phyloP scores from a whole-genome alignment of 164 flowering plant species.

The Euptelea pleiosperma region DNA sequence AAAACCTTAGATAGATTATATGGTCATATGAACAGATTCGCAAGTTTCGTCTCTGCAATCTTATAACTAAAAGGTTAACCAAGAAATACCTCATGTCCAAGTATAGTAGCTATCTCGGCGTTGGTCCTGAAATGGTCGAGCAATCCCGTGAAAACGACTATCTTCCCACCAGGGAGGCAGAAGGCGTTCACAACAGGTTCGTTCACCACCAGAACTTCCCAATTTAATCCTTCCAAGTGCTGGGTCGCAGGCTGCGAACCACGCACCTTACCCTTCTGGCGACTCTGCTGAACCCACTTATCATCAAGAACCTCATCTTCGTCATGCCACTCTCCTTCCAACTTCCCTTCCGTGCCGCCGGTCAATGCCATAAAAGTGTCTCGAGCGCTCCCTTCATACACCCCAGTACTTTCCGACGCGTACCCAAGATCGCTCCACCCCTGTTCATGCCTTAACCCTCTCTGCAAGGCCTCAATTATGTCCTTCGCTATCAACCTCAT shows the following conservation, averaged over 20 bases:
- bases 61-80: neutral
- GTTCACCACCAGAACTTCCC: conserved; percentile 88
- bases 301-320: conserved; percentile 88
- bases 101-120: conserved; percentile 77
- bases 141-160: conserved; percentile 84
- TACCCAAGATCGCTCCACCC: conserved; percentile 73
- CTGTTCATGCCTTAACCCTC: conserved; percentile 64
- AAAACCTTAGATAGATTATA: neutral
- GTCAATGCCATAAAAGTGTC: conserved; percentile 37
- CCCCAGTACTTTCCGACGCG: conserved; percentile 25
- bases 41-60: neutral
- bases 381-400: conserved; percentile 8
- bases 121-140: conserved; percentile 60
- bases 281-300: conserved; percentile 68
- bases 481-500: conserved; percentile 74
- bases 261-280: conserved; percentile 47
- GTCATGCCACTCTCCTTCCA: conserved; percentile 42
- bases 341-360: conserved; percentile 25
- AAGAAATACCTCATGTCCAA: conserved; percentile 78
- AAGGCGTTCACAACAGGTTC: conserved; percentile 83
- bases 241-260: conserved; percentile 41
- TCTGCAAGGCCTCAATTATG: conserved; percentile 66
- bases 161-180: conserved; percentile 93
- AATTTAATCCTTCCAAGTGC: conserved; percentile 78
- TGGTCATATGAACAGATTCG: neutral